phyloP scores from a whole-genome alignment of 2,329 filamentous ascomycete species.

The Amesomyces nigricolor region DNA sequence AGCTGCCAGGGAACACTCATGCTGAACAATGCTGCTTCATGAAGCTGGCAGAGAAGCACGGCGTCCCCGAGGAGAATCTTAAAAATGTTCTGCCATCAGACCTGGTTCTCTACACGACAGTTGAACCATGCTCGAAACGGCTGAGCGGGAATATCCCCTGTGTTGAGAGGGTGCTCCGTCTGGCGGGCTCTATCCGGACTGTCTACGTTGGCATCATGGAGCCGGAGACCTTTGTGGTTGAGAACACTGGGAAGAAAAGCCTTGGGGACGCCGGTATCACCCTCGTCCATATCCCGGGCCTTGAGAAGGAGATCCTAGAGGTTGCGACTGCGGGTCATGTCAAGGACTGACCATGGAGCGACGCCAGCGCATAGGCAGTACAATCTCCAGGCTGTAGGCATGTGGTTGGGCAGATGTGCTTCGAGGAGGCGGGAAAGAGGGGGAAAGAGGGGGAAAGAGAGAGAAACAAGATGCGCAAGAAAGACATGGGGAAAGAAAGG shows the following conservation, averaged over 20 bases:
- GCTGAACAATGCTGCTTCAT: conserved; percentile 88
- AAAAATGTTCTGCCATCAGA: conserved; percentile 45
- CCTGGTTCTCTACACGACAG: conserved; percentile 77
- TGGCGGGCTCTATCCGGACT: conserved; percentile 58
- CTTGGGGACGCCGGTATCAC: conserved; percentile 67
- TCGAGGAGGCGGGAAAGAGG: no score
- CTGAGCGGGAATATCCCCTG: conserved; percentile 72
- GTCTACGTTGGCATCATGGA: conserved; percentile 88
- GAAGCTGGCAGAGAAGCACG: conserved; percentile 56
- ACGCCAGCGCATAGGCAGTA: no score
- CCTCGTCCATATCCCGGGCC: conserved; percentile 65
- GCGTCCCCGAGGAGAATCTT: conserved; percentile 50
- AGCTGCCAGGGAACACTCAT: conserved; percentile 88
- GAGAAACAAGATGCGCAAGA: no score
- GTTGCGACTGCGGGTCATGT: conserved; percentile 79
- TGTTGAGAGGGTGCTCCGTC: conserved; percentile 68
- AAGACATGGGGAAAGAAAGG: no score
- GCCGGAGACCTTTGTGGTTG: conserved; percentile 81
- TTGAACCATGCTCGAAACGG: conserved; percentile 76
- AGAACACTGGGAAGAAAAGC: conserved; percentile 68
- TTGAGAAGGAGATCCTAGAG: conserved; percentile 74
- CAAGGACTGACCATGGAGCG: conserved; percentile 4
- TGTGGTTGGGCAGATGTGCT: no score
- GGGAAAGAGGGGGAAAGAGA: no score
- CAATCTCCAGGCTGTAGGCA: no score